Conservation (phyloP, 331 rosid species). For the Saraca asoca region DNA sequence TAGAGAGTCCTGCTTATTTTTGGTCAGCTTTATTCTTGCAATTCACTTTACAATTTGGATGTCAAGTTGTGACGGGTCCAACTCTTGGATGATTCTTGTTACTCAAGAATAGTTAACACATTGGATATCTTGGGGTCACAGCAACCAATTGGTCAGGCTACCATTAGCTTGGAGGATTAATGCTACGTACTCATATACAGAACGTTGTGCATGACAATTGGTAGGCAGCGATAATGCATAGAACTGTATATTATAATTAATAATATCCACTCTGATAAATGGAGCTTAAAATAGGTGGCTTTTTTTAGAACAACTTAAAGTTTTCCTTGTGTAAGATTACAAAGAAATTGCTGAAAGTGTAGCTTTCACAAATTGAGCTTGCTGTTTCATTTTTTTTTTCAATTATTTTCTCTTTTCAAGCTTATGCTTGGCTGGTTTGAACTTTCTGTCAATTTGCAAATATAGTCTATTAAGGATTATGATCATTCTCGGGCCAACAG, state of each 20-base stretch:
- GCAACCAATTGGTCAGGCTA: conserved; percentile 11
- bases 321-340: neutral
- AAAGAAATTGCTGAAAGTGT: conserved; percentile 14
- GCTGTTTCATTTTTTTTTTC: neutral
- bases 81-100: no score
- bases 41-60: conserved; percentile 4
- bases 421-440: neutral
- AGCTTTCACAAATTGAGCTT: conserved; percentile 2
- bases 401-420: neutral
- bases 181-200: neutral
- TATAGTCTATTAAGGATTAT: neutral
- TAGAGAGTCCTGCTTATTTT: conserved; percentile 5
- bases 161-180: conserved; percentile 2
- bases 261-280: conserved; percentile 13
- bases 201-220: conserved; percentile 5
- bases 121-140: neutral
- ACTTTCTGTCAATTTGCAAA: neutral
- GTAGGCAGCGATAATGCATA: conserved; percentile 13
- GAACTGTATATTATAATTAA: neutral
- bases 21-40: neutral
- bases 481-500: conserved; percentile 14
- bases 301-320: conserved; percentile 3
- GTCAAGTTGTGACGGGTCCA: neutral
- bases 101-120: no score
- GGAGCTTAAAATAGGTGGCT: conserved; percentile 7